These are phyloP conservation scores for Lipomyces sp. DNA, from an alignment of 805 yeast species.

Conservation along the genomic window DNA sequence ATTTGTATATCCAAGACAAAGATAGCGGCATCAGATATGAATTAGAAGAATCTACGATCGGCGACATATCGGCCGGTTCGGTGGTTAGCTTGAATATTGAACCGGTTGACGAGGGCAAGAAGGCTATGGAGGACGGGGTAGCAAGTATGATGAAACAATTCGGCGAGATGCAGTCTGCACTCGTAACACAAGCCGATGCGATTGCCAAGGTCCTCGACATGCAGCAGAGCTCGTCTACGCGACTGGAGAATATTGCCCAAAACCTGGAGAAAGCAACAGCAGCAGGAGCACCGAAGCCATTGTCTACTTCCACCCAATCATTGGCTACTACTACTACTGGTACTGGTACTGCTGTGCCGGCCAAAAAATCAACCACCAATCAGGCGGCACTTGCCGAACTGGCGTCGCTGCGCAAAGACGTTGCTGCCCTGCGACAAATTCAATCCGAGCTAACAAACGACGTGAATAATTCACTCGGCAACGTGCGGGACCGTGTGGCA, in stretches of 20 bases:
- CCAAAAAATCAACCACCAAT: too few relatives aligned
- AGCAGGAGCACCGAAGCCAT: too few relatives aligned
- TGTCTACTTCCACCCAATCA: too few relatives aligned
- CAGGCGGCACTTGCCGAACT: conserved; percentile 44
- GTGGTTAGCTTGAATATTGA: conserved; percentile 62
- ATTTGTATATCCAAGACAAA: conserved; percentile 71
- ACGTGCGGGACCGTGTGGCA: conserved; percentile 53
- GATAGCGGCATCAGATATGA: conserved; percentile 70
- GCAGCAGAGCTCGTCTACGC: conserved; percentile 24
- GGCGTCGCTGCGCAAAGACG: conserved; percentile 59
- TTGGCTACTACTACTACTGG: too few relatives aligned
- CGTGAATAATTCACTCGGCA: conserved; percentile 52
- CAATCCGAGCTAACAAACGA: conserved; percentile 53
- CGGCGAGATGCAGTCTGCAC: conserved; percentile 39
- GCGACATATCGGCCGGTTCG: conserved; percentile 63
- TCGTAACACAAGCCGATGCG: conserved; percentile 38
- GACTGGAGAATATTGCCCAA: conserved; percentile 18
- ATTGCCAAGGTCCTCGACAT: conserved; percentile 37
- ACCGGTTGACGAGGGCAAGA: conserved; percentile 43
- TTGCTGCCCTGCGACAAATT: conserved; percentile 63
- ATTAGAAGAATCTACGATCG: conserved; percentile 69
- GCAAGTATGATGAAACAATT: conserved; percentile 37
- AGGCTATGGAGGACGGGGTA: conserved; percentile 43
- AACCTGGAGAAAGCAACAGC: conserved; percentile 5
- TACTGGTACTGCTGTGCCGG: too few relatives aligned